A percentile compares a stretch with the other conserved stretches of the same genome.
Conservation (phyloP, 73 alveolate genomes). For the Paramecium sexaurelia region DNA sequence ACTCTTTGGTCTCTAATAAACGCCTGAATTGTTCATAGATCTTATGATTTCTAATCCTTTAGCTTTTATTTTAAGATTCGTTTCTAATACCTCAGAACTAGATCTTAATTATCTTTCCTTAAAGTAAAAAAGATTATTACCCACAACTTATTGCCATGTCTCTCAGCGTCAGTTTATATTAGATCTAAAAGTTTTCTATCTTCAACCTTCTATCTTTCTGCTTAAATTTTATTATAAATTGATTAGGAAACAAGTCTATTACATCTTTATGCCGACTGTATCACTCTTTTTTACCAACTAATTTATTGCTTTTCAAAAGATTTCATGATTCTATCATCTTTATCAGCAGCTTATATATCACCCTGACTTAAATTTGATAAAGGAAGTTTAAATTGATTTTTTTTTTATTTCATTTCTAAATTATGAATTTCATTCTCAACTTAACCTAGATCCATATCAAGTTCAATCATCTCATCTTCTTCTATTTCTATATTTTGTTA, state of each 20-base stretch:
- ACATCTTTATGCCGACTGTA: conserved; percentile 3
- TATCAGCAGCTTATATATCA: background rate
- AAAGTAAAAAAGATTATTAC: background rate
- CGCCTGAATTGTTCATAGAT: background rate
- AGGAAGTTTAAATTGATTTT: background rate
- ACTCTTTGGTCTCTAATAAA: background rate
- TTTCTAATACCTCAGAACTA: background rate
- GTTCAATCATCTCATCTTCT: background rate
- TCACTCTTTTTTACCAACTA: background rate
- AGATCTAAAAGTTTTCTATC: conserved; percentile 10
- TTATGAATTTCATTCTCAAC: conserved; percentile 4
- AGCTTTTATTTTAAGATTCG: background rate
- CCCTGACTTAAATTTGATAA: background rate
- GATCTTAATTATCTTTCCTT: conserved; percentile 46
- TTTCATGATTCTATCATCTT: conserved; percentile 1
- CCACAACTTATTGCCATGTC: conserved; percentile 32
- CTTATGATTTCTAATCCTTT: background rate
- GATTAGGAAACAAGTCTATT: background rate
- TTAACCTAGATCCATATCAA: background rate
- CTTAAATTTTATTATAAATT: background rate
- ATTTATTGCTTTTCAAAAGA: background rate
- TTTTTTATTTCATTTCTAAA: background rate
- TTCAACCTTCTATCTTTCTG: background rate
- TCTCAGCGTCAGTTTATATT: conserved; percentile 8
- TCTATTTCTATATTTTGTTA: background rate